Evolutionary conservation across 495 filamentous ascomycete species (phyloP).

Genomic region (Lentithecium fluviatile): DNA sequence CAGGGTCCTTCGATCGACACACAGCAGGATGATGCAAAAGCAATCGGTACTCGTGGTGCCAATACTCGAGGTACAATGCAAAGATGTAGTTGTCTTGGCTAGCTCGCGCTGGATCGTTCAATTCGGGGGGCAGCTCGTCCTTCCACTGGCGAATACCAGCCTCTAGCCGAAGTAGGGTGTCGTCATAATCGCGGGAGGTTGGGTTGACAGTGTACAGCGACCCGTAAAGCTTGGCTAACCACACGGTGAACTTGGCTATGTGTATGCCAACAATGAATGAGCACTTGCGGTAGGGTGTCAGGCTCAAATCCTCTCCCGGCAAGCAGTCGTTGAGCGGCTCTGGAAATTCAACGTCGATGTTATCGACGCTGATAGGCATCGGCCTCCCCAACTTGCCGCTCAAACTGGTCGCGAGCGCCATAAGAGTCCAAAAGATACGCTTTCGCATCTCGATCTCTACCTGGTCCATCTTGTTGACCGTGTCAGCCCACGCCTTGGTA

Average conservation of each 20-base stretch:
- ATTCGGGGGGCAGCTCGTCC: slow-evolving; percentile 56
- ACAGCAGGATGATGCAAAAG: slow-evolving; percentile 71
- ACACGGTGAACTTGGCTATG: slow-evolving; percentile 57
- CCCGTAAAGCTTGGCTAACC: slow-evolving; percentile 69
- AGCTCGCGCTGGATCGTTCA: slow-evolving; percentile 47
- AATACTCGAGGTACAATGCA: slow-evolving; percentile 49
- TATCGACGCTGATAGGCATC: slow-evolving; percentile 66
- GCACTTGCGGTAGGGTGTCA: slow-evolving; percentile 55
- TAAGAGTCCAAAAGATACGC: slow-evolving; percentile 70
- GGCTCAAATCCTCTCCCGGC: slow-evolving; percentile 51
- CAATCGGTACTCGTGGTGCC: slow-evolving; percentile 50
- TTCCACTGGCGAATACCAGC: slow-evolving; percentile 56
- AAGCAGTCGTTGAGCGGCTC: slow-evolving; percentile 66
- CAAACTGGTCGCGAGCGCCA: slow-evolving; percentile 61
- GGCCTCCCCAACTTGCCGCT: slow-evolving; percentile 73
- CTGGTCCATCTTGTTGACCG: slow-evolving; percentile 48
- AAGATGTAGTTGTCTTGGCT: slow-evolving; percentile 53
- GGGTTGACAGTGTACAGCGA: slow-evolving; percentile 66
- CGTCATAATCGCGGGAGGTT: slow-evolving; percentile 58
- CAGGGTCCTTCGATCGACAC: slow-evolving; percentile 58
- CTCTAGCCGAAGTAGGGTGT: slow-evolving; percentile 62
- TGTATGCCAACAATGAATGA: slow-evolving; percentile 63
- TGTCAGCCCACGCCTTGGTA: slow-evolving; percentile 59
- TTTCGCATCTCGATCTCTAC: slow-evolving; percentile 73
- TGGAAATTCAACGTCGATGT: slow-evolving; percentile 75